Conservation (phyloP, 139 green algal species). For the Picochlorum costavermella region DNA sequence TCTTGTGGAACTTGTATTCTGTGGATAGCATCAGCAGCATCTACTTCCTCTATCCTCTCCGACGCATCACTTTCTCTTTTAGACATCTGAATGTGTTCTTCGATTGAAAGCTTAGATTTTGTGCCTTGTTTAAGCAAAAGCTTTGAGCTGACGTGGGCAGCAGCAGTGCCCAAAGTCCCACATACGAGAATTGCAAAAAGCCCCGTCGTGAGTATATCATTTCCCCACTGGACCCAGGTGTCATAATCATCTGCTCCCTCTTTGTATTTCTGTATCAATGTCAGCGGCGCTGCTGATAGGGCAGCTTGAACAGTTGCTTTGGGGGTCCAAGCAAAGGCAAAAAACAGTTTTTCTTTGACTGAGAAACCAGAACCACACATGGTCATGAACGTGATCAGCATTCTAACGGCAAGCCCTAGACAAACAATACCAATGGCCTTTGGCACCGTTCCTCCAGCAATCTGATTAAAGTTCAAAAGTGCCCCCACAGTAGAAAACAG, state of each 20-base stretch:
- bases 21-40: not conserved
- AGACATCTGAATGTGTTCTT: not conserved
- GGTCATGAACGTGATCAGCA: conserved; percentile 37
- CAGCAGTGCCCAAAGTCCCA: conserved; percentile 44
- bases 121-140: conserved; percentile 10
- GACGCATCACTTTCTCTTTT: not conserved
- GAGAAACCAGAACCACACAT: conserved; percentile 45
- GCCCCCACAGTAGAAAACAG: conserved; percentile 76
- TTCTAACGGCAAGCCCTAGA: conserved; percentile 41
- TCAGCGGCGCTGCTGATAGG: conserved; percentile 31
- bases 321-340: conserved; percentile 67
- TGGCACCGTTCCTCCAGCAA: conserved; percentile 40
- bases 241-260: not conserved
- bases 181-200: conserved; percentile 58
- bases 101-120: not conserved
- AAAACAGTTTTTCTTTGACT: conserved; percentile 59
- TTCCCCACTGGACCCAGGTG: conserved; percentile 32
- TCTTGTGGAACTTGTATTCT: not conserved
- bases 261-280: conserved; percentile 36
- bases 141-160: conserved; percentile 35
- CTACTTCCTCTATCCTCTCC: not conserved
- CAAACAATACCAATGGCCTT: conserved; percentile 48
- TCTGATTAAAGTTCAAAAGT: conserved; percentile 44
- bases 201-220: conserved; percentile 42
- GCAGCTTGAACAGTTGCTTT: conserved; percentile 83